Base-by-base conservation (phyloP, 2,329 filamentous ascomycete genomes). In the Botrytis paeoniae region DNA sequence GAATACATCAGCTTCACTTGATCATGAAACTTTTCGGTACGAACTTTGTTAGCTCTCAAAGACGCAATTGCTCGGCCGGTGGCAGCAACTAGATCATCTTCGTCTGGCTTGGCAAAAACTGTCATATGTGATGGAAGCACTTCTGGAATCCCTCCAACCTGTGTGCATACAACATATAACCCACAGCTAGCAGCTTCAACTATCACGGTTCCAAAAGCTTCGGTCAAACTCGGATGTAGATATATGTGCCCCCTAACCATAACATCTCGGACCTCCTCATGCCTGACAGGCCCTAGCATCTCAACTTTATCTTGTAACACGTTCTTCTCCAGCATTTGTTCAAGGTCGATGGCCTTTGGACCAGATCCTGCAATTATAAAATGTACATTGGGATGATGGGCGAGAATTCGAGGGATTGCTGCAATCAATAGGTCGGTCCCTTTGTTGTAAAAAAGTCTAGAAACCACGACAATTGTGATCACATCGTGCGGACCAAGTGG, bases 1-100 rank as follows among this genome's bases (percentile, higher is more conserved):
- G 94, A 97, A 84, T 99, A 99, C 96, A 98, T 98, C 85, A 93
- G 93, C 82, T 95, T 94, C 75, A 99, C 96, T 82, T 98, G 93
- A 77, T 97, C 95, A 81, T 99, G 96, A 80, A 99, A 99, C 60
- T 92, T 89, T 81, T 98, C 95, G 0, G 96, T 97, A 75, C 94
- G 91, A 41, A 99, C 92, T 78, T 92, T 93, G 77, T 95, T 95
- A 9, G 92, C 92, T 62, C 95, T 91, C 72, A 99, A 86, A 43
- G 93, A 92, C 0, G 91, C 92, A 75, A 99, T 98, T 29, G 97
- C 96, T 77, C 91, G 92, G 29, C 93, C 93, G 0, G 97, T 98
- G 5, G 95, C 96, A 60, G 90, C 87, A 0, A 99, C 95, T 18
- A 99, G 85, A 79, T 98, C 95, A 80, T 98, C 95, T 81, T 98